Conservation (phyloP, 192 early-diverging fungal genomes). For the Rhizophlyctis rosea region DNA sequence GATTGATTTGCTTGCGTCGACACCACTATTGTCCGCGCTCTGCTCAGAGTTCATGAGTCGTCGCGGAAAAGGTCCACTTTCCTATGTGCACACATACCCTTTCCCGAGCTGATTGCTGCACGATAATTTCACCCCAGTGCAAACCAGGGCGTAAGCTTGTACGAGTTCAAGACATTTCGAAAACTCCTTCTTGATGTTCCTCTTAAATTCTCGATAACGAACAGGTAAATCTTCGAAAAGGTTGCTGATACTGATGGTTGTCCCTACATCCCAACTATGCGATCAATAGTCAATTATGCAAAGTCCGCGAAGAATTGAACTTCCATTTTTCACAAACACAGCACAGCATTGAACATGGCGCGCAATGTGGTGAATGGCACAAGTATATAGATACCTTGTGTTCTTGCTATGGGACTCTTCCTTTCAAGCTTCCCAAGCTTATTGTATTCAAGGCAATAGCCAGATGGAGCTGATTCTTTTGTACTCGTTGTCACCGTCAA, state of each 20-base stretch:
- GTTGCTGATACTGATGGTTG: constrained; percentile 69
- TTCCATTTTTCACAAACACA: constrained; percentile 12
- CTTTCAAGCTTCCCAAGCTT: constrained; percentile 54
- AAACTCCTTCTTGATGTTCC: constrained; percentile 79
- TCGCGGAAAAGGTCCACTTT: constrained; percentile 14
- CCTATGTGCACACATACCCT: constrained; percentile 34
- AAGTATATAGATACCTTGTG: constrained; percentile 23
- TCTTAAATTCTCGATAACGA: constrained; percentile 77
- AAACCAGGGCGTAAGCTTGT: constrained; percentile 82
- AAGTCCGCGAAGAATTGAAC: constrained; percentile 1
- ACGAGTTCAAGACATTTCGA: constrained; percentile 70
- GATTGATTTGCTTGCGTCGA: constrained; percentile 59
- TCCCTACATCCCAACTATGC: constrained; percentile 61
- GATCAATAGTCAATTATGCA: constrained; percentile 16
- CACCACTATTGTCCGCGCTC: constrained; percentile 45
- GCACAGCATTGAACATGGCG: neutral
- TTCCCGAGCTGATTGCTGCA: constrained; percentile 61
- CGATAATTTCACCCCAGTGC: constrained; percentile 62
- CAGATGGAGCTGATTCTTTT: constrained; percentile 51
- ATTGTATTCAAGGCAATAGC: constrained; percentile 69
- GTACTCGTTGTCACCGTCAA: constrained; percentile 68
- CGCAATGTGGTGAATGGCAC: neutral
- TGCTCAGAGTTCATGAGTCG: constrained; percentile 25
- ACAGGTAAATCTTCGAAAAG: constrained; percentile 89
- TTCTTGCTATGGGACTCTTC: constrained; percentile 49